A percentile compares a stretch with the other conserved stretches of the same genome.
These are phyloP conservation scores for Apophysomyces ossiformis DNA, from an alignment of 371 early-diverging fungal genomes.

Conservation along the genomic window DNA sequence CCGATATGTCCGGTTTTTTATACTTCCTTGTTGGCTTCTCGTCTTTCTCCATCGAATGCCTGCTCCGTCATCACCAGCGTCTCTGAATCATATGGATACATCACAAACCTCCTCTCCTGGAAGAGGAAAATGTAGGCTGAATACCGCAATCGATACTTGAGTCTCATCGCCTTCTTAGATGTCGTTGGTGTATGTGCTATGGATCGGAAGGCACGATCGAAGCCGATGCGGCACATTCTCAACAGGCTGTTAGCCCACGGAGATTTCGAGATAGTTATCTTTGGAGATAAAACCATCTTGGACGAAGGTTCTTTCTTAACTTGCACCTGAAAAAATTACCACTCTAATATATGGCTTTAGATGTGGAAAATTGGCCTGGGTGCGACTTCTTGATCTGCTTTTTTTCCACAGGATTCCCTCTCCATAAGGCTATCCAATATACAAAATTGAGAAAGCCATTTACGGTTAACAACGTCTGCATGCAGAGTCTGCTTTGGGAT, in stretches of 20 bases:
- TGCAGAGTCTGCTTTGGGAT: conserved; percentile 94
- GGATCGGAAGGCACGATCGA: conserved; percentile 94
- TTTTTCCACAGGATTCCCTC: conserved; percentile 94
- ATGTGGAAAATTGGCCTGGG: conserved; percentile 90
- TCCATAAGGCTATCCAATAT: conserved; percentile 93
- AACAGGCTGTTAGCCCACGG: conserved; percentile 76
- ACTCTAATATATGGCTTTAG: conserved; percentile 33
- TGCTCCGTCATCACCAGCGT: conserved; percentile 1
- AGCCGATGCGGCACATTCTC: conserved; percentile 96
- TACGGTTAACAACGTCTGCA: conserved; percentile 89
- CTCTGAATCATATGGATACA: neutral
- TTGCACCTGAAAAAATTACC: neutral
- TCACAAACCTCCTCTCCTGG: neutral
- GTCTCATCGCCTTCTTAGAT: conserved; percentile 37
- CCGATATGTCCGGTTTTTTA: neutral
- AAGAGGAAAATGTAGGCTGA: conserved; percentile 2
- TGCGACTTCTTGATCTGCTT: conserved; percentile 98
- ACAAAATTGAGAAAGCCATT: conserved; percentile 83
- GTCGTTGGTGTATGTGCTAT: conserved; percentile 92
- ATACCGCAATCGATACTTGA: neutral
- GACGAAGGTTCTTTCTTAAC: conserved; percentile 77
- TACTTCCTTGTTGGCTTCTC: neutral
- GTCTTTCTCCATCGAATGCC: neutral
- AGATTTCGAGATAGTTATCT: conserved; percentile 87
- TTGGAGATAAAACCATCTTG: conserved; percentile 96